Base-by-base conservation (phyloP, 2,329 filamentous ascomycete species). In the Ilyonectria sp. region DNA sequence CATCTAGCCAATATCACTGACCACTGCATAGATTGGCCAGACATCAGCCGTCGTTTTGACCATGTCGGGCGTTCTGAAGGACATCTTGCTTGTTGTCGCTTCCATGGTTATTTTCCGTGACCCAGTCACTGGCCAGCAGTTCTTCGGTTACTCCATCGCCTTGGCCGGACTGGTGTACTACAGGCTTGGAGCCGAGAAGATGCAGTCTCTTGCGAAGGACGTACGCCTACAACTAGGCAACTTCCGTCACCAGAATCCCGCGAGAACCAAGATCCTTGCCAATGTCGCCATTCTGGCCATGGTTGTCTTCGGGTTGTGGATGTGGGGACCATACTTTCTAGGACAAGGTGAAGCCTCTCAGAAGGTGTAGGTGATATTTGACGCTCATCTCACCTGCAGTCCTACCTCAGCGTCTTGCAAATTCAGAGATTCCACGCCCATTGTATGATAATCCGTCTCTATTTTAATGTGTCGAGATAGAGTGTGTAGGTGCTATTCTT, bases 21-120 rank as follows among this genome's bases (percentile, higher is more conserved):
- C 47, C 19, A 35, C 37, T 21, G 8, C 4, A 2, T 21, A 66
- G 63, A 66, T 66, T 40, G 63, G 63, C 46, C 59, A 66, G 47
- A 66, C 63, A 11, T 66, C 63, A 3, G 63, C 63, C 4, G 63
- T 66, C 5, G 63, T 66, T 9, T 31, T 66, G 21, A 66, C 63
- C 31, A 66, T 66, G 63, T 57, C 63, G 2, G 63, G 63, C 5
- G 63, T 66, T 15, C 58, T 66, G 13, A 66, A 66, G 47, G 63
- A 66, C 8, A 62, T 66, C 10, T 37, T 66, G 3, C 63, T 66
- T 17, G 63, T 66, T 33, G 60, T 61, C n/a, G 60, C 63, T 1
- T 66, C 63, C 3, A 66, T 66, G 63, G 47, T 46, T 3, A 66
- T 66, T 23, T 66, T 66, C 29, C 58, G 58, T 4, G 63, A 66